Evolutionary conservation across 768 basidiomycete species (phyloP), one percentile per base, ranked within the genome.

Genomic region (Collybia mongolica): DNA sequence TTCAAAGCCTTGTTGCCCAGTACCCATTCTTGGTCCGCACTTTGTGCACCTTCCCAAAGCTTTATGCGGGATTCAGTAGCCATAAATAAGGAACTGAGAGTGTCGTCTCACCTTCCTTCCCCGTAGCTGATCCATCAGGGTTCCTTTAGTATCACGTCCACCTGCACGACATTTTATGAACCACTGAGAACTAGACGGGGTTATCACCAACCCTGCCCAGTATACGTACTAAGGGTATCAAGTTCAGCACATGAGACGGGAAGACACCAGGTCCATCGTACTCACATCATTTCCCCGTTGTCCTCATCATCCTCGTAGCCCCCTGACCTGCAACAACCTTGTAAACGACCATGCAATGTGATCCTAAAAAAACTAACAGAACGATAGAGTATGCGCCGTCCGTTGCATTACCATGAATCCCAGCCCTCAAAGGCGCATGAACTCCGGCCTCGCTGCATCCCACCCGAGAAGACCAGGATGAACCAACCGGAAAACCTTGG

Each of bases 291-390:
- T 0, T 72, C 64, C 24, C 75, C 74, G 0, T 38, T 0, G 26
- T 76, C 74, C 1, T 42, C n/a, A 49, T 76, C 68, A 54, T 76
- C 75, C 39, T 72, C 68, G 37, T 76, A 76, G 6, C 72, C 71
- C 12, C 57, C 65, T 32, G 75, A 71, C 15, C 63, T 65, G 22
- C 4, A 36, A 1, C 18, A 8, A 19, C 2, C 0, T 49, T 6
- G 42, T 18, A 29, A 19, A 2, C 28, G 17, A 20, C 14, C 19
- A 22, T 22, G 11, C 1, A 5, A 5, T 36, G 11, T 14, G 18
- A 11, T 20, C 6, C 2, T 11, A 20, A 23, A 48, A 24, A 14
- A 15, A 46, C 61, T 23, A 18, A 63, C 63, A 76, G 39, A 15
- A 74, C 74, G 18, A 76, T 65, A 12, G 75, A 76, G 46, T 60